Evolutionary conservation across 345 rosid species (phyloP).

Genomic region (Bretschneidera sinensis): DNA sequence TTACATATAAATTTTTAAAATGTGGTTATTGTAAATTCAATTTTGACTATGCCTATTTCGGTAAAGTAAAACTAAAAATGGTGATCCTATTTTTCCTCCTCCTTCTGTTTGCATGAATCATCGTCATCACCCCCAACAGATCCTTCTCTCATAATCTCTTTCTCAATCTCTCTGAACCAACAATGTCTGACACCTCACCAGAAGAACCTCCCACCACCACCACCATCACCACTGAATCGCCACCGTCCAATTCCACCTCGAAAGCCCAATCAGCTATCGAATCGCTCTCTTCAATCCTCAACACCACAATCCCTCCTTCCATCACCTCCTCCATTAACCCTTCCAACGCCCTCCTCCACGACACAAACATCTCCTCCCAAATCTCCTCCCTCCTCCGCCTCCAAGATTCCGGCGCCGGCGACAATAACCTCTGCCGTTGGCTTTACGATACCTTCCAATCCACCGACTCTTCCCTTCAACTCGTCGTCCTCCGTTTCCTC

Average conservation of each 20-base stretch:
- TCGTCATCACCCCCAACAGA: too few relatives aligned
- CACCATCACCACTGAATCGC: constrained; percentile 2
- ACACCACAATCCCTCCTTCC: constrained; percentile 36
- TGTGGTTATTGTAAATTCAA: too few relatives aligned
- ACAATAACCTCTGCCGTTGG: constrained; percentile 83
- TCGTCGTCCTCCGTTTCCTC: constrained; percentile 67
- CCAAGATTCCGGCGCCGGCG: constrained; percentile 73
- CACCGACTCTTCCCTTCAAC: constrained; percentile 50
- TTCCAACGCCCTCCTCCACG: constrained; percentile 46
- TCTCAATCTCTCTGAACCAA: too few relatives aligned
- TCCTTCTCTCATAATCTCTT: too few relatives aligned
- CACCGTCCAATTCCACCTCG: constrained; percentile 15
- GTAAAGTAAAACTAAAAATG: too few relatives aligned
- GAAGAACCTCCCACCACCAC: constrained; percentile 2
- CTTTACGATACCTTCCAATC: constrained; percentile 86
- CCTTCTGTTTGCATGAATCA: too few relatives aligned
- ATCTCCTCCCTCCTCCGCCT: constrained; percentile 64
- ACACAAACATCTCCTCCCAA: constrained; percentile 46
- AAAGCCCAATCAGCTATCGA: constrained; percentile 35
- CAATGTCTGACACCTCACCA: too few relatives aligned
- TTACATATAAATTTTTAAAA: too few relatives aligned
- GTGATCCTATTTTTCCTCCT: too few relatives aligned
- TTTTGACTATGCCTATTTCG: too few relatives aligned
- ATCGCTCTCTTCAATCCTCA: constrained; percentile 45
- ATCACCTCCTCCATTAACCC: constrained; percentile 35